Conservation (phyloP, 306 rosid species). For the Hippophae gyantsensis region DNA sequence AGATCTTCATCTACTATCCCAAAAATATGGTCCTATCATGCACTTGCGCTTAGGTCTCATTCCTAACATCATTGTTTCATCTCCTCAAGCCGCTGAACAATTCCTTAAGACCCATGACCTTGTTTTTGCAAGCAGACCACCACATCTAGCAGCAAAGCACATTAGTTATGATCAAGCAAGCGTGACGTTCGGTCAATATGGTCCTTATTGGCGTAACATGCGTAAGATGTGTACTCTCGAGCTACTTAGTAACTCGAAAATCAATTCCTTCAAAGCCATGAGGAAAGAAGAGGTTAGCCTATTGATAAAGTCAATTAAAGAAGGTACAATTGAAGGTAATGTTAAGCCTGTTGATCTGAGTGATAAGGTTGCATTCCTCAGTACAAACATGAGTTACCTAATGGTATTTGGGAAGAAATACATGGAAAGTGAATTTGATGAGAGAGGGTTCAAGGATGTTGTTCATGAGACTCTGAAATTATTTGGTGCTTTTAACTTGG, state of each 20-base stretch:
- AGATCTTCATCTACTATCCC: constrained; percentile 38
- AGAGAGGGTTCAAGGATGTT: constrained; percentile 17
- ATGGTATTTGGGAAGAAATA: constrained; percentile 32
- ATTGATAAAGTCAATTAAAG: constrained; percentile 24
- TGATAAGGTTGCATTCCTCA: constrained; percentile 13
- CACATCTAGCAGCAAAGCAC: constrained; percentile 24
- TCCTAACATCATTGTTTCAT: constrained; percentile 49
- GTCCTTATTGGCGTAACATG: constrained; percentile 61
- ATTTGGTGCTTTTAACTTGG: constrained; percentile 33
- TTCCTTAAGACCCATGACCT: constrained; percentile 55
- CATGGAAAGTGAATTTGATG: constrained; percentile 14
- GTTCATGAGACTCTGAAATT: constrained; percentile 15
- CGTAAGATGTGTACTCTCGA: constrained; percentile 62
- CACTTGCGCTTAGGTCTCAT: constrained; percentile 39
- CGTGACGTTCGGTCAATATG: constrained; percentile 33
- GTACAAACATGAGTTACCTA: constrained; percentile 9
- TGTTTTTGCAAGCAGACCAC: constrained; percentile 54
- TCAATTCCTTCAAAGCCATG: constrained; percentile 35
- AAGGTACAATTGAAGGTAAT: constrained; percentile 18
- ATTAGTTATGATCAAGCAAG: constrained; percentile 37
- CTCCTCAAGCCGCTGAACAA: constrained; percentile 58
- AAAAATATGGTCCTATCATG: constrained; percentile 58
- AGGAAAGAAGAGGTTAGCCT: constrained; percentile 48
- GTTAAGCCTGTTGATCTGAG: constrained; percentile 33
- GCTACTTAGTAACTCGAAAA: constrained; percentile 38